Evolutionary conservation across 805 yeast genomes (phyloP).

Genomic region (Brettanomyces custersianus): DNA sequence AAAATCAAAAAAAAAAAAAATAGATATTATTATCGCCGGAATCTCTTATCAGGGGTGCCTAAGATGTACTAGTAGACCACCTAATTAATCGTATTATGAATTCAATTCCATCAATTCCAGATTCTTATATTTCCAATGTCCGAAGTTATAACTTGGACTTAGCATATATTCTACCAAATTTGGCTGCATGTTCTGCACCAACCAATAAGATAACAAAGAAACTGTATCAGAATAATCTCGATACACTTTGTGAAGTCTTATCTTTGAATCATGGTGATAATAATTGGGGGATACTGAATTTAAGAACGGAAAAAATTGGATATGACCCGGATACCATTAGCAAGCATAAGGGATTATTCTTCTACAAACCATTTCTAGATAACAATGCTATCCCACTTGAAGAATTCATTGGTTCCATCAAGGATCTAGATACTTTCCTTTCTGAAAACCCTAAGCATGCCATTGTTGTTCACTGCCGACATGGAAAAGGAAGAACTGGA

Average conservation of each 20-base stretch:
- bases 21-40: too few relatives aligned
- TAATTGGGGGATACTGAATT: slow-evolving; percentile 68
- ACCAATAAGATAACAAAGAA: slow-evolving; percentile 33
- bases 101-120: slow-evolving; percentile 1
- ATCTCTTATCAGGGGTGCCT: too few relatives aligned
- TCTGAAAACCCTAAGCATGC: slow-evolving; percentile 22
- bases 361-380: slow-evolving; percentile 57
- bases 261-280: slow-evolving; percentile 33
- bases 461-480: slow-evolving; percentile 77
- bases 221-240: slow-evolving; percentile 43
- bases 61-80: too few relatives aligned
- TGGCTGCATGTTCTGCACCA: slow-evolving; percentile 77
- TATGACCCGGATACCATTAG: slow-evolving; percentile 23
- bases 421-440: slow-evolving; percentile 38
- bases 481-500: slow-evolving; percentile 91
- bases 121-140: neutral
- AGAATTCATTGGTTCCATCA: slow-evolving; percentile 35
- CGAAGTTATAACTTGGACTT: slow-evolving; percentile 39
- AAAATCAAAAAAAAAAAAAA: too few relatives aligned
- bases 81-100: too few relatives aligned
- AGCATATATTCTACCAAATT: slow-evolving; percentile 51
- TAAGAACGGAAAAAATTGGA: slow-evolving; percentile 49
- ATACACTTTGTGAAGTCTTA: slow-evolving; percentile 41
- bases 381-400: slow-evolving; percentile 67
- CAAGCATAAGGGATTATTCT: slow-evolving; percentile 29